phyloP scores from a whole-genome alignment of 176 grass and related monocot genomes.

The Cocos nucifera region DNA sequence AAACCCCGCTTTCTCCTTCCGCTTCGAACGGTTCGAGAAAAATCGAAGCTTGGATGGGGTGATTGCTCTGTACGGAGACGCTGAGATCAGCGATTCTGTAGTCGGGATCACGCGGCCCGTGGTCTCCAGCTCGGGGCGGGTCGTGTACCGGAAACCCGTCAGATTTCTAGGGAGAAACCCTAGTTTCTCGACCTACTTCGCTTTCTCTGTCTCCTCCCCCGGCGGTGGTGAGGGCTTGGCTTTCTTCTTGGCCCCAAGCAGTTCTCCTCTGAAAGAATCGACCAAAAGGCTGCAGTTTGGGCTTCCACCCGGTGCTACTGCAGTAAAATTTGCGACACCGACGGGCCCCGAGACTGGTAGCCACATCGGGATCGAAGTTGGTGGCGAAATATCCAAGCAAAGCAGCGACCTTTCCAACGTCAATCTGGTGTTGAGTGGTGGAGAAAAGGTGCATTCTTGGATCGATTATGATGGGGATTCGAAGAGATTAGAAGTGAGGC shows the following conservation, averaged over 20 bases:
- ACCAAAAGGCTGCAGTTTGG: background rate
- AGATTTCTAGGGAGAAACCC: conserved; percentile 10
- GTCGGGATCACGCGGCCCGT: conserved; percentile 5
- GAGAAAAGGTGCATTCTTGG: conserved; percentile 46
- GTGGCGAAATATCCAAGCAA: conserved; percentile 20
- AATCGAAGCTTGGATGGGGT: conserved; percentile 26
- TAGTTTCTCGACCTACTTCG: conserved; percentile 73
- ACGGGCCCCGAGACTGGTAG: background rate
- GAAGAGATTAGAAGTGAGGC: conserved; percentile 35
- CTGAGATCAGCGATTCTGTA: conserved; percentile 27
- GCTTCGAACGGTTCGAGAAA: conserved; percentile 46
- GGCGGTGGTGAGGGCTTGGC: conserved; percentile 11
- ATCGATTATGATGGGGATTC: conserved; percentile 53
- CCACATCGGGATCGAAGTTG: conserved; percentile 28
- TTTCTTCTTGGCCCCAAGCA: conserved; percentile 35
- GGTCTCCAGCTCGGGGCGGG: conserved; percentile 35
- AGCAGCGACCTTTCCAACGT: conserved; percentile 12
- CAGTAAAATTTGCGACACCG: conserved; percentile 16
- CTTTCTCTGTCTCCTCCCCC: conserved; percentile 42
- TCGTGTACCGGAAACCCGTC: conserved; percentile 39
- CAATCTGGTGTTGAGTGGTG: background rate
- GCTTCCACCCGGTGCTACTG: conserved; percentile 18
- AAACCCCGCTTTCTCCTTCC: conserved; percentile 23
- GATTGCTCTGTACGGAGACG: conserved; percentile 41
- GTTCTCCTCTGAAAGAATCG: background rate